Conservation (phyloP, 2,329 filamentous ascomycete genomes). For the Botrytis paeoniae region DNA sequence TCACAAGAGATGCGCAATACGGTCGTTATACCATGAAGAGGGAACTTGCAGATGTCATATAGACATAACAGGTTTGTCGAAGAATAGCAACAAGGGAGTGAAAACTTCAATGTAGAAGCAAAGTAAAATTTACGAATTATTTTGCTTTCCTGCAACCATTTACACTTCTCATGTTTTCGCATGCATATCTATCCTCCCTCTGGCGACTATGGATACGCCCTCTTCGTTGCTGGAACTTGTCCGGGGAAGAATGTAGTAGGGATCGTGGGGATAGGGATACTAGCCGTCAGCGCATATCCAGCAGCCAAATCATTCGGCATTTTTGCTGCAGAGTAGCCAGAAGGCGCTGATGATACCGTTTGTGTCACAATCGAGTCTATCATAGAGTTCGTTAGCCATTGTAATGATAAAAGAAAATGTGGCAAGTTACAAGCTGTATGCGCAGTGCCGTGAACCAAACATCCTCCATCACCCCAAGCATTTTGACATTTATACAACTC, state of each 20-base stretch:
- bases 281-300: constrained; percentile 17
- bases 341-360: constrained; percentile 14
- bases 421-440: constrained; percentile 15
- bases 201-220: constrained; percentile 11
- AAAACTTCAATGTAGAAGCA: not conserved
- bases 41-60: not conserved
- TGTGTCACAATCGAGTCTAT: constrained; percentile 14
- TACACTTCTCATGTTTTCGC: not conserved
- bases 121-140: not conserved
- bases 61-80: no score
- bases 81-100: not conserved
- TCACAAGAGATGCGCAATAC: not conserved
- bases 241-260: constrained; percentile 25
- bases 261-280: constrained; percentile 22
- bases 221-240: constrained; percentile 21
- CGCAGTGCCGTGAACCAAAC: constrained; percentile 13
- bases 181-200: not conserved
- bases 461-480: constrained; percentile 19
- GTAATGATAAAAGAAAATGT: not conserved
- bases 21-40: not conserved
- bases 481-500: constrained; percentile 19
- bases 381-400: not conserved
- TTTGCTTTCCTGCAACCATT: not conserved
- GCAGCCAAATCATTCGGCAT: constrained; percentile 21
- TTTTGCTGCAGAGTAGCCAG: constrained; percentile 21